Conservation (phyloP, 768 basidiomycete genomes). For the Pulveroboletus sp. region DNA sequence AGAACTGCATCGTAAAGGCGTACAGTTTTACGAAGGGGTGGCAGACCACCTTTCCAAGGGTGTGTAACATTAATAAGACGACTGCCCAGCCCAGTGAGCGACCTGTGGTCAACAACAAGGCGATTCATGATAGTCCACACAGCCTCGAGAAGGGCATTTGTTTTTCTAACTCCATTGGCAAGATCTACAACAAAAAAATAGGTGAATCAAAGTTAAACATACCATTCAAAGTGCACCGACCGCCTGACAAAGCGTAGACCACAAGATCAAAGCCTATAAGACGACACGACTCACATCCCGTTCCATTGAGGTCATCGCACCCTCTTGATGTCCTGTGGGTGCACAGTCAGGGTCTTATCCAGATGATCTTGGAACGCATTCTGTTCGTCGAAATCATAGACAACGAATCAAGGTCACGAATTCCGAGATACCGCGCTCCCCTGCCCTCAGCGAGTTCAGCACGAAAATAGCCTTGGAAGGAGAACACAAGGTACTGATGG, state of each 20-base stretch:
- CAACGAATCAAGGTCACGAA: constrained; percentile 43
- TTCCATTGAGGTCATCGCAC: constrained; percentile 26
- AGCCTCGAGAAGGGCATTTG: constrained; percentile 44
- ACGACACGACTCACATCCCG: constrained; percentile 9
- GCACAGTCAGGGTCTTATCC: not conserved
- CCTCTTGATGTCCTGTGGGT: constrained; percentile 22
- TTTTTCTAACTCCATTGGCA: constrained; percentile 36
- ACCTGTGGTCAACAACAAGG: constrained; percentile 32
- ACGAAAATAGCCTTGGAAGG: not conserved
- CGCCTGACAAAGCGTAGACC: constrained; percentile 20
- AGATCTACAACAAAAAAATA: constrained; percentile 35
- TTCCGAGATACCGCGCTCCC: constrained; percentile 29
- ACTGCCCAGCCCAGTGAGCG: constrained; percentile 7
- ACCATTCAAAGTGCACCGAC: constrained; percentile 15
- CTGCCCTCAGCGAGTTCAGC: constrained; percentile 30
- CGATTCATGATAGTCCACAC: constrained; percentile 34
- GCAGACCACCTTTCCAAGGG: constrained; percentile 31
- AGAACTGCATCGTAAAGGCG: constrained; percentile 31
- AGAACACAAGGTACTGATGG: constrained; percentile 28
- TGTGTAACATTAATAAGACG: constrained; percentile 8
- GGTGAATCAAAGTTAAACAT: constrained; percentile 8
- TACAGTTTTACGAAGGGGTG: constrained; percentile 30
- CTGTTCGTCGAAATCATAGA: too few species aligned
- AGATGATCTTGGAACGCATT: not conserved
- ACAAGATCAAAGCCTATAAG: constrained; percentile 21